Conservation (phyloP, 2,329 filamentous ascomycete species). For the Dendrostoma leiphaemia region DNA sequence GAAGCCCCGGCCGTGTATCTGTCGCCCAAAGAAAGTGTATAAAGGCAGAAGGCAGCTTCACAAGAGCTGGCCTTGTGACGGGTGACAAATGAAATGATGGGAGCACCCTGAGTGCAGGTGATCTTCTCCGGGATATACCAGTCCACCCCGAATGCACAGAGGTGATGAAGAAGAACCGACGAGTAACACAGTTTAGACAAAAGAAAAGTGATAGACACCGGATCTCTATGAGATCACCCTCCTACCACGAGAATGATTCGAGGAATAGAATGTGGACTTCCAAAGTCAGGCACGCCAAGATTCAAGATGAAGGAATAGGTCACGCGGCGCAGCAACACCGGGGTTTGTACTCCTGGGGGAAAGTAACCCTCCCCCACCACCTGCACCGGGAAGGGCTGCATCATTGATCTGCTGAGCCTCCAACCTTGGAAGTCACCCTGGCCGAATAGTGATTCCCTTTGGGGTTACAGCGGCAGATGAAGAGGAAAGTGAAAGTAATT, state of each 20-base stretch:
- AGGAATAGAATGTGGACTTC: too few species aligned
- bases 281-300: too few species aligned
- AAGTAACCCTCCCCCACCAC: not conserved
- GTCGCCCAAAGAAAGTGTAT: not conserved
- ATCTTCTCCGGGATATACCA: not conserved
- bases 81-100: not conserved
- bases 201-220: not conserved
- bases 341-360: not conserved
- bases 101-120: not conserved
- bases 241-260: not conserved
- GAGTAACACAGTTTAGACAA: too few species aligned
- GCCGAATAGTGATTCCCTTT: too few species aligned
- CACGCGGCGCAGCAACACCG: constrained; percentile 1
- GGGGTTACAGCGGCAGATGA: too few species aligned
- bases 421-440: too few species aligned
- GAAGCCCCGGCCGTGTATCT: too few species aligned
- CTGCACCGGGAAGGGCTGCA: not conserved
- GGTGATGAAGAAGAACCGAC: not conserved
- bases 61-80: not conserved
- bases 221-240: not conserved
- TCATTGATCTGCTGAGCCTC: constrained; percentile 2
- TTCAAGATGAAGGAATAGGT: too few species aligned
- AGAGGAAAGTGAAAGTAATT: too few species aligned
- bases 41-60: not conserved
- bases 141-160: not conserved